Evolutionary conservation across 495 filamentous ascomycete genomes (phyloP).

Genomic region (Evernia prunastri): DNA sequence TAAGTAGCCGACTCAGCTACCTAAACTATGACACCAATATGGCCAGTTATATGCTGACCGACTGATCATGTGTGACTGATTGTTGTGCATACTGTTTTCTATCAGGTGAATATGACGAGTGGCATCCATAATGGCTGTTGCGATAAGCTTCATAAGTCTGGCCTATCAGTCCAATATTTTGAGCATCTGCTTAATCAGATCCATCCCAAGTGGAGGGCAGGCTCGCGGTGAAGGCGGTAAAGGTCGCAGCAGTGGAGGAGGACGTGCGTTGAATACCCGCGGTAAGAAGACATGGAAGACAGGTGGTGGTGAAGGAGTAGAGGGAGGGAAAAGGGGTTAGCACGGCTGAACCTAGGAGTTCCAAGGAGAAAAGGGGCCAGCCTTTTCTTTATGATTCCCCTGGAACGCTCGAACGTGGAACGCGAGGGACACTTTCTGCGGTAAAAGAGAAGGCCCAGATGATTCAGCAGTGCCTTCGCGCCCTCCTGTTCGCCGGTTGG

Average conservation of each 20-base stretch:
- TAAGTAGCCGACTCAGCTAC: not conserved
- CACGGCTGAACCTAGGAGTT: not conserved
- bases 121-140: not conserved
- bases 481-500: no score
- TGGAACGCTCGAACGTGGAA: not conserved
- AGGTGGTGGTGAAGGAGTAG: slow-evolving; percentile 2
- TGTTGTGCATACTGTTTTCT: not conserved
- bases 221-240: not conserved
- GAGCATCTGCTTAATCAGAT: slow-evolving; percentile 5
- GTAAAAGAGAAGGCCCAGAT: no score
- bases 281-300: not conserved
- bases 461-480: no score
- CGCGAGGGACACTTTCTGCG: not conserved
- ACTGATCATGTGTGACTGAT: not conserved
- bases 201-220: slow-evolving; percentile 1
- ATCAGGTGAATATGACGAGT: not conserved
- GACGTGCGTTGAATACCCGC: slow-evolving; percentile 1
- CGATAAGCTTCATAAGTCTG: not conserved
- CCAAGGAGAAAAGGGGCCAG: not conserved
- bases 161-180: slow-evolving; percentile 1
- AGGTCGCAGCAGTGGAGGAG: slow-evolving; percentile 4
- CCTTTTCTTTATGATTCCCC: not conserved
- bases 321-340: not conserved
- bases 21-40: not conserved
- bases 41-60: not conserved